Base-by-base conservation (phyloP, 116 monocot species). In the Trichopus zeylanicus region DNA sequence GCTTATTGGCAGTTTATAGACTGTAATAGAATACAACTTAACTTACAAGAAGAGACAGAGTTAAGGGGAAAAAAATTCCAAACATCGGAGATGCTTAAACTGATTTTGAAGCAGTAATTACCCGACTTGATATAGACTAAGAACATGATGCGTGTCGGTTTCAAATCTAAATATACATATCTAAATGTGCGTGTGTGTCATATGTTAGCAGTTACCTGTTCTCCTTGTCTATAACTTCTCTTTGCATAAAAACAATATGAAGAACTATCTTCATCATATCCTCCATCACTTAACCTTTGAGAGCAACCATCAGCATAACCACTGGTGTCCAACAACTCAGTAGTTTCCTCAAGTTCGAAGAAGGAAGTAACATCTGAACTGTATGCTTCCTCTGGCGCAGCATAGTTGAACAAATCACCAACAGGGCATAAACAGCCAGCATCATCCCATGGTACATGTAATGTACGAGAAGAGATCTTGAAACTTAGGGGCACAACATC, bases 391-490 rank as follows among this genome's bases (percentile, higher is more conserved):
- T 70, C 79, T 32, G 97, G 97, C 57, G 91, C 85, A 56, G 79
- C 87, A 78, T 91, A 91, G 61, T 97, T 97, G 66, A 97, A 97
- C 61, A 97, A 75, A 75, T 91, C 87, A 28, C 91, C 97, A 62
- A 97, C 68, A 60, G 87, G 97, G 65, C 97, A 97, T 48, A 97
- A 55, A 62, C 91, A 97, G 46, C 91, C 91, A 67, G 97, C 88
- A 68, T 59, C 31, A 63, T 97, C 91, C 87, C 97, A 97, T 22
- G 97, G 76, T 75, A 97, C 53, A 67, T 91, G 91, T 55, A 97
- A 75, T 16, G 97, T 77, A 22, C 97, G 87, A 33, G 97, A 79
- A 31, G 87, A 82, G 33, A 97, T 67, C 87, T 97, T 73, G 34
- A 27, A 61, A 9, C n/a, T 30, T 11, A 22, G 26, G 46, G 37